phyloP scores from a whole-genome alignment of 768 basidiomycete species.

The Naganishia vaughanmartiniae region DNA sequence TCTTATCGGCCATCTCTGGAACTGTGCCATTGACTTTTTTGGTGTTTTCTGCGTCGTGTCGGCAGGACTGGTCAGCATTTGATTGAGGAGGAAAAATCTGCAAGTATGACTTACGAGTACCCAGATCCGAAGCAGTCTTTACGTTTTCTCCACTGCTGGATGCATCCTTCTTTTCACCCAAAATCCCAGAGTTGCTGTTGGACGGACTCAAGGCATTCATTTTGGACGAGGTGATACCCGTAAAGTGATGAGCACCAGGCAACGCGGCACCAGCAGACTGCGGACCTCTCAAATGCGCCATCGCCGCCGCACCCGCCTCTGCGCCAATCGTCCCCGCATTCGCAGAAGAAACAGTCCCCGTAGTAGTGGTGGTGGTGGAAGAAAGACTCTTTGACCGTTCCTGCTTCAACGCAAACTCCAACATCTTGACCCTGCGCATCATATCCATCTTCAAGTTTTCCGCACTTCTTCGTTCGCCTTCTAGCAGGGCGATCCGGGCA shows the following conservation, averaged over 20 bases:
- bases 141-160: background rate
- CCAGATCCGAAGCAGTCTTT: background rate
- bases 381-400: conserved; percentile 68
- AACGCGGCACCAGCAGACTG: conserved; percentile 8
- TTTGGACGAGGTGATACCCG: conserved; percentile 1
- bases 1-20: background rate
- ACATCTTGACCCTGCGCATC: conserved; percentile 96
- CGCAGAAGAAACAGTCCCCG: background rate
- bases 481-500: conserved; percentile 93
- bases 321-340: background rate
- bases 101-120: background rate
- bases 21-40: background rate
- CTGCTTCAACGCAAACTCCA: conserved; percentile 92
- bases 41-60: background rate
- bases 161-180: conserved; percentile 9
- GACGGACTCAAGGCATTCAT: background rate
- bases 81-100: background rate
- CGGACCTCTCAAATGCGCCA: conserved; percentile 1
- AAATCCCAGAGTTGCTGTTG: background rate
- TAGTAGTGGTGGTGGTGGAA: background rate
- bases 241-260: conserved; percentile 1
- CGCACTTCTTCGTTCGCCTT: conserved; percentile 93
- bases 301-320: background rate
- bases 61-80: background rate
- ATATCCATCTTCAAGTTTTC: conserved; percentile 96